phyloP scores from a whole-genome alignment of 768 basidiomycete genomes.

The Psilocybe subaeruginosa region DNA sequence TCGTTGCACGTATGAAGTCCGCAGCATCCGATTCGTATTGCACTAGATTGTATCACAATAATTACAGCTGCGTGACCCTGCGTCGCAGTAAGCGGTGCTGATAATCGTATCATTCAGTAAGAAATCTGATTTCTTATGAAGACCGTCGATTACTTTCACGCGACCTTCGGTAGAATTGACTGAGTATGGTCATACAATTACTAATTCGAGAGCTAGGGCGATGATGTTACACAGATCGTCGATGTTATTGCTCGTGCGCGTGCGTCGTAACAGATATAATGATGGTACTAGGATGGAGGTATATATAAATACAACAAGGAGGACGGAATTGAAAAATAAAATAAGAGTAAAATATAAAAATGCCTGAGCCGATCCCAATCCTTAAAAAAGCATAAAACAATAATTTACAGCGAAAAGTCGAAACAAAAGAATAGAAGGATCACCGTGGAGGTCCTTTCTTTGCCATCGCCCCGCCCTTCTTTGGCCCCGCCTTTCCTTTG shows the following conservation, averaged over 20 bases:
- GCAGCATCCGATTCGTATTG: too few species aligned
- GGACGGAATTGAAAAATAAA: neutral
- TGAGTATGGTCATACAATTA: too few species aligned
- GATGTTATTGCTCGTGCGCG: neutral
- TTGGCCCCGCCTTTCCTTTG: conserved; percentile 3
- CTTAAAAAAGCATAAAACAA: neutral
- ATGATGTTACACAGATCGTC: too few species aligned
- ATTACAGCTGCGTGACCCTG: too few species aligned
- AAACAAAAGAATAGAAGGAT: neutral
- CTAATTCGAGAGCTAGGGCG: too few species aligned
- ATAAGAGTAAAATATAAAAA: neutral
- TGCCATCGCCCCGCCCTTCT: conserved; percentile 5
- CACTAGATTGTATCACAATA: too few species aligned
- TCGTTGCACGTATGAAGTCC: too few species aligned
- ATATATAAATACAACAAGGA: neutral
- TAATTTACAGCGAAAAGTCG: neutral
- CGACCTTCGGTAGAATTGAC: too few species aligned
- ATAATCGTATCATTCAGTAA: too few species aligned
- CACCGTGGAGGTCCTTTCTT: conserved; percentile 9
- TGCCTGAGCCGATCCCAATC: neutral
- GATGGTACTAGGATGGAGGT: neutral
- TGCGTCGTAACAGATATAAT: neutral
- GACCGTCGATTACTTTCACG: too few species aligned
- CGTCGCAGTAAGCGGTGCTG: too few species aligned
- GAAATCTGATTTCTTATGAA: too few species aligned